These are phyloP conservation scores for Prunus davidiana DNA, from an alignment of 306 rosid genomes.

Conservation along the genomic window DNA sequence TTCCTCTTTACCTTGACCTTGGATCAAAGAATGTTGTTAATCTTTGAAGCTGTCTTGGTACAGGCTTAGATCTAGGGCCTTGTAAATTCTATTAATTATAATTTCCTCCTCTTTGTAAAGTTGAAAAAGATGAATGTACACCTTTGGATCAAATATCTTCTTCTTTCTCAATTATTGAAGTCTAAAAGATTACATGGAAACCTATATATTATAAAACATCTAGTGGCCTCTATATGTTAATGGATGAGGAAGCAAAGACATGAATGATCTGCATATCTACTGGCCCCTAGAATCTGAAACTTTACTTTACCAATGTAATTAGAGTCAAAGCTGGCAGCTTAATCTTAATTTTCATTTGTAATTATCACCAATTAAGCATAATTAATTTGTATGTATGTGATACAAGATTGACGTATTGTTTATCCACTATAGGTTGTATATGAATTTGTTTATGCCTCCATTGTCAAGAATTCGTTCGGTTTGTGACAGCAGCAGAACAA, in stretches of 20 bases:
- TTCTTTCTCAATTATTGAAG: slow-evolving; percentile 1
- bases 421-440: not conserved
- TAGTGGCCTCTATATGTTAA: not conserved
- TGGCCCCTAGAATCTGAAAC: not conserved
- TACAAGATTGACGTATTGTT: not conserved
- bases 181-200: not conserved
- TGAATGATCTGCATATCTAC: not conserved
- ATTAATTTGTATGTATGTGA: not conserved
- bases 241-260: not conserved
- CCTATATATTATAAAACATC: not conserved
- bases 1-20: not conserved
- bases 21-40: slow-evolving; percentile 6
- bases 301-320: not conserved
- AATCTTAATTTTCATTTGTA: not conserved
- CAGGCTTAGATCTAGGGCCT: not conserved
- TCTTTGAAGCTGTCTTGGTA: slow-evolving; percentile 14
- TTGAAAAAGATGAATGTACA: slow-evolving; percentile 1
- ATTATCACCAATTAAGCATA: not conserved
- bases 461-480: not conserved
- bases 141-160: not conserved
- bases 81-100: not conserved
- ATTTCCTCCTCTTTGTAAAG: slow-evolving; percentile 1
- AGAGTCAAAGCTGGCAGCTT: not conserved
- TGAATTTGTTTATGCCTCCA: not conserved
- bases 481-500: not conserved